Evolutionary conservation across 2,329 filamentous ascomycete species (phyloP).

Genomic region (Colletotrichum tabaci): DNA sequence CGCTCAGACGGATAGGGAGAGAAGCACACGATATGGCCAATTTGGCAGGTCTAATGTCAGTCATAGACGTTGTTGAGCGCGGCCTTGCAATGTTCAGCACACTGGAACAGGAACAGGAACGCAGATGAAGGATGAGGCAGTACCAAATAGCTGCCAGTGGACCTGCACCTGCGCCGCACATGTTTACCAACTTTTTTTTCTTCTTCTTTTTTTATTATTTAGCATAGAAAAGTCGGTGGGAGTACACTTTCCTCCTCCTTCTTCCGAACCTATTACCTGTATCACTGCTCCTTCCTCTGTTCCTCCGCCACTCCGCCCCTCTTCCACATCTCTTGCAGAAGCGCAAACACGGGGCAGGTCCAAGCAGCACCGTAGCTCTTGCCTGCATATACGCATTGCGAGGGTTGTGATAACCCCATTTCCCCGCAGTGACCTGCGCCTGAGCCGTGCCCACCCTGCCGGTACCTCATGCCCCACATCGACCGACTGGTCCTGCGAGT

Average conservation of each 20-base stretch:
- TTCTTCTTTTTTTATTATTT: neutral
- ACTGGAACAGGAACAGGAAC: neutral
- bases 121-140: neutral
- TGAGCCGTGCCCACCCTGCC: conserved; percentile 30
- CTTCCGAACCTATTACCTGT: neutral
- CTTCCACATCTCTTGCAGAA: neutral
- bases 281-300: neutral
- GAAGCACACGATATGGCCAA: neutral
- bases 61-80: neutral
- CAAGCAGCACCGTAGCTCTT: conserved; percentile 9
- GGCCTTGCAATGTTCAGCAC: neutral
- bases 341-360: neutral
- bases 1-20: neutral
- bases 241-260: neutral
- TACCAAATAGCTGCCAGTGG: neutral
- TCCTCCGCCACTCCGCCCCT: neutral
- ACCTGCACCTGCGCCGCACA: neutral
- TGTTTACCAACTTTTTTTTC: no score
- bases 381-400: neutral
- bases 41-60: neutral
- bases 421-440: conserved; percentile 20
- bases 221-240: neutral
- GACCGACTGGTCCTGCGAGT: neutral
- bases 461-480: neutral
- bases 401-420: neutral